Percentiles rank a stretch among this genome's conserved stretches.
These are phyloP conservation scores for Ophiocordyceps polyrhachis-furcata DNA, from an alignment of 2,329 filamentous ascomycete genomes.

Conservation along the genomic window DNA sequence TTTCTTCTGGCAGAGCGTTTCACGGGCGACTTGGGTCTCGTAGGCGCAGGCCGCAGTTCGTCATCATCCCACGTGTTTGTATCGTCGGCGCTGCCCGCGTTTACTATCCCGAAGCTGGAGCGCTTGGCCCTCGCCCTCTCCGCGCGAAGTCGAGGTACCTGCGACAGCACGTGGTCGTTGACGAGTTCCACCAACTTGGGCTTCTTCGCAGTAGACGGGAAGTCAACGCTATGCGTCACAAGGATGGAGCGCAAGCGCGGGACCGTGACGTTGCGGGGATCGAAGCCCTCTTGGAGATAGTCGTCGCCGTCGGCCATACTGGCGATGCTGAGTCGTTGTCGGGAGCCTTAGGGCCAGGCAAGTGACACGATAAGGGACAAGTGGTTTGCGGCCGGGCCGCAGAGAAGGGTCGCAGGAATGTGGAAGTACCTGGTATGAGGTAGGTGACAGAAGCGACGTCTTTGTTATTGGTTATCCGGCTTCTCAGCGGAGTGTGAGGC, in stretches of 20 bases:
- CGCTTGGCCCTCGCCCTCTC: conserved; percentile 64
- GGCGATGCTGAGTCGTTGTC: background rate
- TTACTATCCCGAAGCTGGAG: conserved; percentile 68
- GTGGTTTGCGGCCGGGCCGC: background rate
- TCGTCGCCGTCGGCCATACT: conserved; percentile 51
- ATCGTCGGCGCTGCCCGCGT: conserved; percentile 47
- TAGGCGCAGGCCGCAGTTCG: conserved; percentile 28
- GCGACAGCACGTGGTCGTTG: conserved; percentile 57
- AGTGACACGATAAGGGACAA: background rate
- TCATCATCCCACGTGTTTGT: conserved; percentile 44
- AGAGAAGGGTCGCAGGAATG: background rate
- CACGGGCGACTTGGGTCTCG: conserved; percentile 35
- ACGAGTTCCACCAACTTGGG: conserved; percentile 71
- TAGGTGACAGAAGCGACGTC: background rate
- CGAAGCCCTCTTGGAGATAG: conserved; percentile 76
- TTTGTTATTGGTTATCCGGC: background rate
- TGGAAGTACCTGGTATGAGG: background rate
- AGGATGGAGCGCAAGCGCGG: conserved; percentile 81
- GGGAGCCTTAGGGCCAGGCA: background rate
- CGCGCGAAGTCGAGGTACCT: conserved; percentile 57
- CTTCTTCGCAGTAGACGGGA: conserved; percentile 85
- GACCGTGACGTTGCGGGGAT: conserved; percentile 66
- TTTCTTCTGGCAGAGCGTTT: conserved; percentile 34
- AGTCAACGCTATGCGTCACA: conserved; percentile 70
- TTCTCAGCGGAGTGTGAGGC: background rate